Percentiles rank a stretch among this genome's conserved stretches.
Conservation (phyloP, 495 filamentous ascomycete genomes). For the Lophium mytilinum region DNA sequence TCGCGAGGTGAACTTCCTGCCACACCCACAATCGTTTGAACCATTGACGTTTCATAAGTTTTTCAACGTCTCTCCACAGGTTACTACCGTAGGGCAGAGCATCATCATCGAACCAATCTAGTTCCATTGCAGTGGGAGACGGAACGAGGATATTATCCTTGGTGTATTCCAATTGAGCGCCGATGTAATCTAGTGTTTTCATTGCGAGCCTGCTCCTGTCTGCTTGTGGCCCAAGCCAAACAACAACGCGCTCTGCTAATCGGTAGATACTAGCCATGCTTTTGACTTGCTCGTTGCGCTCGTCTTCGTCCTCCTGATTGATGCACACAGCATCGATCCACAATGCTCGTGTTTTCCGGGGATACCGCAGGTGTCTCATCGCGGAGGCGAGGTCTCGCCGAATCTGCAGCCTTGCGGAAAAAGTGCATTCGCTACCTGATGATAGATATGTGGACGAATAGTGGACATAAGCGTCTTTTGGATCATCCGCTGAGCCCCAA, state of each 20-base stretch:
- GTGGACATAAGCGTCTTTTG: background rate
- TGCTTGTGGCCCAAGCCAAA: conserved; percentile 2
- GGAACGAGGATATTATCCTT: background rate
- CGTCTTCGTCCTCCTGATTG: background rate
- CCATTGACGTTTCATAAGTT: background rate
- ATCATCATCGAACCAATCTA: background rate
- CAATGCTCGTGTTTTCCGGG: background rate
- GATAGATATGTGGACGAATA: too few species aligned
- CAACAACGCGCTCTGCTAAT: background rate
- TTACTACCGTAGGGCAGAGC: background rate
- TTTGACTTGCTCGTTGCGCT: background rate
- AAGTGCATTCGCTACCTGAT: too few species aligned
- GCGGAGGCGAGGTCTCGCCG: background rate
- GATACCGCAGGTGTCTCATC: conserved; percentile 1
- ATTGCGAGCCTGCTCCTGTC: background rate
- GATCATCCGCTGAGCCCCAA: background rate
- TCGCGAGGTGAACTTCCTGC: background rate
- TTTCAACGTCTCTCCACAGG: background rate
- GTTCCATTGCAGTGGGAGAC: background rate
- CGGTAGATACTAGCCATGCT: conserved; percentile 4
- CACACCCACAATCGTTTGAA: conserved; percentile 2
- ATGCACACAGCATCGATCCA: conserved; percentile 5
- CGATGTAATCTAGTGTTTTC: background rate
- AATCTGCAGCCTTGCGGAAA: background rate
- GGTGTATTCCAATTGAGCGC: background rate